A percentile compares a stretch with the other conserved stretches of the same genome.
Evolutionary conservation across 2,329 filamentous ascomycete genomes (phyloP).

Genomic region (Magnaporthiopsis poae): DNA sequence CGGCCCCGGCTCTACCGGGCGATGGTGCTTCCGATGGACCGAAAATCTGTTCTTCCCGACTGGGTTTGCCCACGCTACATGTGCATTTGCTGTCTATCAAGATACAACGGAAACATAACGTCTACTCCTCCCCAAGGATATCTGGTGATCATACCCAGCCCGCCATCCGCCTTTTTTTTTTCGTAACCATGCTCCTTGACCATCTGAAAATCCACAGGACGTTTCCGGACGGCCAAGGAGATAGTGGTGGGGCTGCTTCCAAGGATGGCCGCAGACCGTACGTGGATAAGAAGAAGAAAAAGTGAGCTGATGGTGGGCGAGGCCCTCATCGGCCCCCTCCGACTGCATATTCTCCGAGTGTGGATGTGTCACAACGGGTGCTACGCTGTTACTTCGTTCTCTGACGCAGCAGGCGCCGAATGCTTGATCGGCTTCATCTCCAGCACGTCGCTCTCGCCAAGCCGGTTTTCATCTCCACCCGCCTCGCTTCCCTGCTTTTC

Average conservation of each 20-base stretch:
- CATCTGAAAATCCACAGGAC: not conserved
- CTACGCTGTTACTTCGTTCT: not conserved
- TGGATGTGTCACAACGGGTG: not conserved
- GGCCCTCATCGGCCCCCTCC: too few relatives aligned
- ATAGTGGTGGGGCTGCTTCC: not conserved
- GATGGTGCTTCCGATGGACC: not conserved
- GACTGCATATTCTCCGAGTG: not conserved
- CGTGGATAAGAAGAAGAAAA: not conserved
- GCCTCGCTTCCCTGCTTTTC: conserved; percentile 40
- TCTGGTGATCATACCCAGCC: not conserved
- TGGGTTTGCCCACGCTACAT: not conserved
- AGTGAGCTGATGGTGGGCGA: not conserved
- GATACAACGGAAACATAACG: not conserved
- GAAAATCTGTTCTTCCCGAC: not conserved
- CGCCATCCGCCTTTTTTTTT: too few relatives aligned
- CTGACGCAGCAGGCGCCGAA: not conserved
- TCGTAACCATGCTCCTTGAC: not conserved
- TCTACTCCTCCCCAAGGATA: not conserved
- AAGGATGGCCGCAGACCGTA: not conserved
- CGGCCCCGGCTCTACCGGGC: too few relatives aligned
- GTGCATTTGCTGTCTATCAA: not conserved
- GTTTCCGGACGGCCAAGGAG: not conserved
- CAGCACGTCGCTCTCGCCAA: conserved; percentile 26
- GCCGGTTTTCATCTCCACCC: conserved; percentile 12
- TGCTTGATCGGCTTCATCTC: conserved; percentile 34